Evolutionary conservation across 352 stramenopile genomes (phyloP).

Genomic region (Globisporangium lucens): DNA sequence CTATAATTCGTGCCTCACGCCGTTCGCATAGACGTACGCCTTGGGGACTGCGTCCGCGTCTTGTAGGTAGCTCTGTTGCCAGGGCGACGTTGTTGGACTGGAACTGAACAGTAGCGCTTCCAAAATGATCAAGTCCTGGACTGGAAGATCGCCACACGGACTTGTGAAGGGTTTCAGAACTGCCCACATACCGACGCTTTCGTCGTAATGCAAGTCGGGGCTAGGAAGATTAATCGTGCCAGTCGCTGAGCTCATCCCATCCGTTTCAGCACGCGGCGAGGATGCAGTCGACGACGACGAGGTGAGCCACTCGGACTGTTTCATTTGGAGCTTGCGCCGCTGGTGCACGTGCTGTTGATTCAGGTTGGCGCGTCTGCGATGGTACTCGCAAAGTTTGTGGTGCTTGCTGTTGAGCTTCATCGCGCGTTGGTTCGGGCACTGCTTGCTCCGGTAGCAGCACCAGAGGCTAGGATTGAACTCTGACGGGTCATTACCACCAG

Average conservation of each 20-base stretch:
- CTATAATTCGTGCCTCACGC: neutral
- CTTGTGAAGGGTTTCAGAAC: constrained; percentile 10
- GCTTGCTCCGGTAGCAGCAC: constrained; percentile 33
- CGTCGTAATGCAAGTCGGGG: neutral
- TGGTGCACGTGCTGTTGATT: constrained; percentile 38
- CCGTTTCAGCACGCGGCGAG: neutral
- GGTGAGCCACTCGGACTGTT: neutral
- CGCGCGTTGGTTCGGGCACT: constrained; percentile 29
- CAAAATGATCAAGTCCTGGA: constrained; percentile 9
- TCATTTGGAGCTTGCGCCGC: constrained; percentile 19
- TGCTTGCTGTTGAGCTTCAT: constrained; percentile 36
- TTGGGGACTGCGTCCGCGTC: neutral
- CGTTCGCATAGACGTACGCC: neutral
- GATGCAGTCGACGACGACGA: constrained; percentile 2
- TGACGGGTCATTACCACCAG: neutral
- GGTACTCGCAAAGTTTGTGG: constrained; percentile 36
- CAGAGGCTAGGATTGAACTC: neutral
- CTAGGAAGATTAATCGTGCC: neutral
- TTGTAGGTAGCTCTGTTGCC: neutral
- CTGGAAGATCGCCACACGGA: constrained; percentile 10
- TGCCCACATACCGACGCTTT: neutral
- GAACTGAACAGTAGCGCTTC: constrained; percentile 8
- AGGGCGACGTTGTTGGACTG: neutral
- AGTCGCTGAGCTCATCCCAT: neutral
- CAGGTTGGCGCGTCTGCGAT: constrained; percentile 35